Base-by-base conservation (phyloP, 345 rosid species). In the Eucalyptus tenuipes region DNA sequence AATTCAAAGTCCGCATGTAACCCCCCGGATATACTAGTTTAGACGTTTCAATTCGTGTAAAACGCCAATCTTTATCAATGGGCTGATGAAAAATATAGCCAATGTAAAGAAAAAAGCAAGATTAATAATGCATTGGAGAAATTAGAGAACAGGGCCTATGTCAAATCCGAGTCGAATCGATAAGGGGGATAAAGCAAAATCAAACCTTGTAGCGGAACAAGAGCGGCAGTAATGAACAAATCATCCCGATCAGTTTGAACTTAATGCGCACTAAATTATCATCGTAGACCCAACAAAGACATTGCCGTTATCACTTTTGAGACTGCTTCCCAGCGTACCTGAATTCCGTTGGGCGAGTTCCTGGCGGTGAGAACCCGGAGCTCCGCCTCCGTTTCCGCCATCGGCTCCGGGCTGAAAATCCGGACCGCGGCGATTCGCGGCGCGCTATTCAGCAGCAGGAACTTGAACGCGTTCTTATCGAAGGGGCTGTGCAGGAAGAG, bases 261-360 rank as follows among this genome's bases (percentile, higher is more conserved):
- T 40, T 37, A 40, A 75, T 75, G 82, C 82, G 82, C 82, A 20
- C 47, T 10, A 75, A 40, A 75, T 6, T 11, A 75, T 20, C 82
- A 75, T 75, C 47, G 82, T 25, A 12, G 82, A 37, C 29, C 47
- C 82, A 5, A 37, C 82, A 37, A 75, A 75, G 82, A 75, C 47
- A 75, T 10, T 37, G 82, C 82, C 25, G 24, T 40, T 37, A 68
- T 22, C 16, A 59, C 12, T 11, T 24, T 29, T 3, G 49, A 33
- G 18, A 13, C 47, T 11, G 49, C n/a, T 64, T 48, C 5, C 10
- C 10, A 44, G 9, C 71, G 55, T 64, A 98, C 99, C 99, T 97
- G 98, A 87, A 98, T 98, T 55, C 99, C 99, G 89, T 95, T 98
- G 1, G 99, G 99, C 9, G 99, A 98, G 89, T 94, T 89, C 68